phyloP scores from a whole-genome alignment of 2,329 filamentous ascomycete species.

The Ambrosiella cleistominuta region DNA sequence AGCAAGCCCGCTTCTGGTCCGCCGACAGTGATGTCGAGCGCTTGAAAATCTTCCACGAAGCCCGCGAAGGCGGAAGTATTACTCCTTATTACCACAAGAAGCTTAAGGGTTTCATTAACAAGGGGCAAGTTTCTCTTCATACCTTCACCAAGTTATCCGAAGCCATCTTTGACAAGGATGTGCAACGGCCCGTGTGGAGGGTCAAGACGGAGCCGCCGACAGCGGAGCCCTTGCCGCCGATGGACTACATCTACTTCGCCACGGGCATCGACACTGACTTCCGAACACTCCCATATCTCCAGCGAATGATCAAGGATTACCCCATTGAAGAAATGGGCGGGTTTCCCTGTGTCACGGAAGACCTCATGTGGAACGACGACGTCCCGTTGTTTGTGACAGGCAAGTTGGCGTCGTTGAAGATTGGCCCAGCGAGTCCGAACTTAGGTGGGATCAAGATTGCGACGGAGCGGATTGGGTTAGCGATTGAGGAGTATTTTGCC shows the following conservation, averaged over 20 bases:
- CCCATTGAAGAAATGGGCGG: constrained; percentile 48
- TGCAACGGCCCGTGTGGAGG: constrained; percentile 17
- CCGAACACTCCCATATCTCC: constrained; percentile 39
- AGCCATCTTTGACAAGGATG: constrained; percentile 22
- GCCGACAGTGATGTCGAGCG: constrained; percentile 55
- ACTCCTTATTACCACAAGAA: constrained; percentile 50
- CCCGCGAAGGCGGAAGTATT: constrained; percentile 60
- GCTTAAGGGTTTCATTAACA: constrained; percentile 40
- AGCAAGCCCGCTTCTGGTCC: constrained; percentile 61
- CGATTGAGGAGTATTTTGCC: not conserved
- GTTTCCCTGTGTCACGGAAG: constrained; percentile 48
- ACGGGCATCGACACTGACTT: constrained; percentile 54
- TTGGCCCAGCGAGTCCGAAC: not conserved
- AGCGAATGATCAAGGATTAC: constrained; percentile 38
- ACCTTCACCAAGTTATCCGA: constrained; percentile 36
- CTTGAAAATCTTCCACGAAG: constrained; percentile 44
- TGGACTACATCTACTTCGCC: constrained; percentile 59
- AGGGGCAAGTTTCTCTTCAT: constrained; percentile 35
- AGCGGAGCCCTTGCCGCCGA: constrained; percentile 29
- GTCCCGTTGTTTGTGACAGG: not conserved
- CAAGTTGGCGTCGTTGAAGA: not conserved
- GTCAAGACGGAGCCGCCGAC: constrained; percentile 36
- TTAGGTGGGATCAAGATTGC: not conserved
- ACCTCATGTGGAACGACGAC: not conserved
- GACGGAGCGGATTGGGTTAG: not conserved